Base-by-base conservation (phyloP, 768 basidiomycete species). In the Tricholoma terreum region DNA sequence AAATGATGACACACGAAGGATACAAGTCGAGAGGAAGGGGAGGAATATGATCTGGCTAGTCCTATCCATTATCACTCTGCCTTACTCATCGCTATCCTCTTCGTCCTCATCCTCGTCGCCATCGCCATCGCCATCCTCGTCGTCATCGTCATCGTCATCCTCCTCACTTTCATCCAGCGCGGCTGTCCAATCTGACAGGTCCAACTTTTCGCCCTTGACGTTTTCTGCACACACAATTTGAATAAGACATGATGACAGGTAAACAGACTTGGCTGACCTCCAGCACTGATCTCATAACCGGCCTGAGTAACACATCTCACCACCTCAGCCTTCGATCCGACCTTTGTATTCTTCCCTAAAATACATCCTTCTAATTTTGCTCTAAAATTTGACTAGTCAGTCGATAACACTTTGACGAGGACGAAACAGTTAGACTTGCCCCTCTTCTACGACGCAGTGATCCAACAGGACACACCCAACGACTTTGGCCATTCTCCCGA, bases 371-470 rank as follows among this genome's bases (percentile, higher is more conserved):
- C 90, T 1, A 93, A 70, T 71, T 88, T 92, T 4, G 83, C 89
- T 2, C 90, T 92, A 59, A 14, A 45, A 49, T 19, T 56, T 21
- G 35, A 31, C n/a, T 6, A 6, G 34, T 49, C 8, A 49, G 9
- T 17, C 15, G 9, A 17, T 31, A 31, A 31, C 8, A 17, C 17
- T 7, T n/a, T 5, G n/a, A 14, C 3, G 8, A 31, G 15, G 27
- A 30, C 24, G 15, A 49, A 53, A 42, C 15, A 17, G 5, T 15
- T 6, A 54, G 6, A 67, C 84, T 66, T 60, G 93, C 94, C 93
- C 92, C 57, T 96, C 93, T 42, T 83, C 89, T 11, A 98, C 75
- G 4, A 90, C 81, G 63, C 94, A 95, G 65, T 96, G 94, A 66
- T 97, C 95, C 61, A 94, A 78, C 21, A 98, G 69, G 6, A 96